A percentile compares a stretch with the other conserved stretches of the same genome.
Evolutionary conservation across 345 rosid genomes (phyloP).

Genomic region (Citrus cavaleriei): DNA sequence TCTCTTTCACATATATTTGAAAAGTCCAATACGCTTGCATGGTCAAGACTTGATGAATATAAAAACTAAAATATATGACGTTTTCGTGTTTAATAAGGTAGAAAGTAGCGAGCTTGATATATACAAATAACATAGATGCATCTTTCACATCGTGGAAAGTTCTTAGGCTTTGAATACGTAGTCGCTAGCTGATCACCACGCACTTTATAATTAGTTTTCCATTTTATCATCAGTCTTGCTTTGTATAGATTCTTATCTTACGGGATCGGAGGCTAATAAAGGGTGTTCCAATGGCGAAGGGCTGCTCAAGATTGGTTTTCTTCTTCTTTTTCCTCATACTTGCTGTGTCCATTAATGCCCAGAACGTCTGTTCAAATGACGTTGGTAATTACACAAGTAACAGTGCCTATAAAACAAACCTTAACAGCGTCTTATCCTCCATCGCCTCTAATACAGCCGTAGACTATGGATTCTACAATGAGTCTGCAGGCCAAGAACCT

Average conservation of each 20-base stretch:
- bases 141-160: too few species aligned
- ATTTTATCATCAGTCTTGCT: not conserved
- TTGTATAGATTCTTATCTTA: not conserved
- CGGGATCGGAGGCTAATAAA: not conserved
- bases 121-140: too few species aligned
- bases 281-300: not conserved
- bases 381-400: conserved; percentile 14
- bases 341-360: conserved; percentile 8
- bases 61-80: not conserved
- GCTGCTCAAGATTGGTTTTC: not conserved
- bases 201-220: not conserved
- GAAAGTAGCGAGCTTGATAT: too few species aligned
- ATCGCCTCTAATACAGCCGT: conserved; percentile 15
- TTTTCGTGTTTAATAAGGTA: too few species aligned
- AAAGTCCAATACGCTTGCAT: not conserved
- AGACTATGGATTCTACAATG: conserved; percentile 27
- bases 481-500: conserved; percentile 8
- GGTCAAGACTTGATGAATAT: too few species aligned
- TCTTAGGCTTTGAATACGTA: not conserved
- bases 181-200: not conserved
- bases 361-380: not conserved
- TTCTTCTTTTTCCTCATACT: not conserved
- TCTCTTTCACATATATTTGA: not conserved
- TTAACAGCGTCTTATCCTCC: conserved; percentile 18
- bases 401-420: conserved; percentile 23